A percentile compares a stretch with the other conserved stretches of the same genome.
Conservation (phyloP, 1,284 basidiomycete genomes). For the Cutaneotrichosporon curvatum region DNA sequence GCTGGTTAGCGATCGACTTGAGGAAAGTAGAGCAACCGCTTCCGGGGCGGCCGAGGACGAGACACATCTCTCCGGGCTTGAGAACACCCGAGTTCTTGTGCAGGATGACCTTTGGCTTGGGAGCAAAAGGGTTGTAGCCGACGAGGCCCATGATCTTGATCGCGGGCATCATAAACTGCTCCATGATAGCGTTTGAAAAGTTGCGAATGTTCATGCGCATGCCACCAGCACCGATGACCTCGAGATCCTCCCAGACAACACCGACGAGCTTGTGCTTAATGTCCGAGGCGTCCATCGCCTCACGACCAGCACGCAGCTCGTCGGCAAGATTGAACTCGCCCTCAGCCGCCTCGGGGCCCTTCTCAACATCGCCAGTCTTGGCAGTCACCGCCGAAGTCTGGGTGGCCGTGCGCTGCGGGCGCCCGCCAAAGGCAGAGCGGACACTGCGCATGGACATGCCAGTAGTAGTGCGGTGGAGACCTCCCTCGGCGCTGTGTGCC, state of each 20-base stretch:
- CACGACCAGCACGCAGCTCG: conserved; percentile 63
- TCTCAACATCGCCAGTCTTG: conserved; percentile 25
- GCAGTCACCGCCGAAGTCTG: conserved; percentile 1
- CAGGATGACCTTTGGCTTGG: conserved; percentile 48
- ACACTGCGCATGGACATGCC: conserved; percentile 19
- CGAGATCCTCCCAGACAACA: conserved; percentile 47
- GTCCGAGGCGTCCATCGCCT: conserved; percentile 60
- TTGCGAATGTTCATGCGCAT: conserved; percentile 58
- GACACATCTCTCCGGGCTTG: conserved; percentile 57
- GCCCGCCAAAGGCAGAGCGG: conserved; percentile 13
- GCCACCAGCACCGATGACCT: conserved; percentile 65
- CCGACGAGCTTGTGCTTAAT: conserved; percentile 78
- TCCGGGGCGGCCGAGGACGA: conserved; percentile 52
- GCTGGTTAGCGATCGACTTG: conserved; percentile 54
- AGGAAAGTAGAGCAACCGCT: conserved; percentile 47
- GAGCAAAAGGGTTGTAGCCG: conserved; percentile 17
- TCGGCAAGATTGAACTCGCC: conserved; percentile 53
- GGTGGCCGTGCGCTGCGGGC: conserved; percentile 16
- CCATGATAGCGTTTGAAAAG: conserved; percentile 48
- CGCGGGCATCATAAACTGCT: conserved; percentile 46
- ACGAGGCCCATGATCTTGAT: conserved; percentile 24
- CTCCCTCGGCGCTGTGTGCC: conserved; percentile 24
- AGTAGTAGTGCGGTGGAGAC: conserved; percentile 26
- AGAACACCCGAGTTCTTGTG: conserved; percentile 64
- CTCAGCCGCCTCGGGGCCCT: conserved; percentile 19